Conservation (phyloP, 257 asterid genomes). For the Scutellaria galericulata region DNA sequence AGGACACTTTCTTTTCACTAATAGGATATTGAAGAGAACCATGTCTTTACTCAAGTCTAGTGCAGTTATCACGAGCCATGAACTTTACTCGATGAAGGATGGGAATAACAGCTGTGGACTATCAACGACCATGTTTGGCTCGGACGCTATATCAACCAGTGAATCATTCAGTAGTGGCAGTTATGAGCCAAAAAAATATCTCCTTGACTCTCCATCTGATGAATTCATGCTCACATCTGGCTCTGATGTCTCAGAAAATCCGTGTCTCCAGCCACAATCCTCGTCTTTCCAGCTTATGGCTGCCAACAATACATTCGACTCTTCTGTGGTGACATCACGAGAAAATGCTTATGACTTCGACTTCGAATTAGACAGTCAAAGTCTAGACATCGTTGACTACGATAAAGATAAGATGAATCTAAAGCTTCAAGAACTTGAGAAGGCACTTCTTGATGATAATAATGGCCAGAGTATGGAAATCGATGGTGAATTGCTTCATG, state of each 20-base stretch:
- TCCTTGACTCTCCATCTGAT: conserved; percentile 67
- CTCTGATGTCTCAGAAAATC: conserved; percentile 9
- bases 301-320: not conserved
- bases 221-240: conserved; percentile 44
- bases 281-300: too few relatives aligned
- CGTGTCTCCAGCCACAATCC: conserved; percentile 2
- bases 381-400: conserved; percentile 51
- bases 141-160: conserved; percentile 53
- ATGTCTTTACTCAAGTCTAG: conserved; percentile 78
- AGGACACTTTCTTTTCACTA: not conserved
- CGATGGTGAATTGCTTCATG: conserved; percentile 48
- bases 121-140: conserved; percentile 48
- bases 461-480: conserved; percentile 52
- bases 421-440: conserved; percentile 87
- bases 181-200: conserved; percentile 52
- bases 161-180: conserved; percentile 61
- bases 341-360: conserved; percentile 35
- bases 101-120: conserved; percentile 45
- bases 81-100: conserved; percentile 53
- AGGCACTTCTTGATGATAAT: conserved; percentile 72
- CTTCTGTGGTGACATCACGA: conserved; percentile 42
- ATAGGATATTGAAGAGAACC: conserved; percentile 32
- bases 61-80: conserved; percentile 52
- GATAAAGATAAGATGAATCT: conserved; percentile 64
- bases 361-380: conserved; percentile 43